Percentiles rank a stretch among this genome's conserved stretches.
phyloP scores from a whole-genome alignment of 331 rosid species.

The Dryas integrifolia region DNA sequence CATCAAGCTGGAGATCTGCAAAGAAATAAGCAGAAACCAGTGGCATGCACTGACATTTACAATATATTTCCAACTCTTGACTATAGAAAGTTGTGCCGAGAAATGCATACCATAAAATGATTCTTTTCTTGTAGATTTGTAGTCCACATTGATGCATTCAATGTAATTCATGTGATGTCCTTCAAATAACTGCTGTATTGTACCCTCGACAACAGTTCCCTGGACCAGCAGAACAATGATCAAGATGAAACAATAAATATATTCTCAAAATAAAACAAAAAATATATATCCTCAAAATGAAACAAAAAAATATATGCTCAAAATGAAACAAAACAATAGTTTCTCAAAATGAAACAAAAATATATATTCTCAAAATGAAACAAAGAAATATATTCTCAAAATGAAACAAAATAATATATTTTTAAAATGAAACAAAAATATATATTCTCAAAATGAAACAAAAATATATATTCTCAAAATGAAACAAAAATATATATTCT shows the following conservation, averaged over 20 bases:
- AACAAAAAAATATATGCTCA: slow-evolving; percentile 17
- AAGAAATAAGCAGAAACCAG: slow-evolving; percentile 10
- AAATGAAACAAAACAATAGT: too few species aligned
- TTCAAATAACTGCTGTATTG: slow-evolving; percentile 96
- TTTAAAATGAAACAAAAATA: too few species aligned
- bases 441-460: too few species aligned
- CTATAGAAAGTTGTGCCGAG: slow-evolving; percentile 2
- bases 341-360: background rate
- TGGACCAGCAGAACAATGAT: slow-evolving; percentile 27
- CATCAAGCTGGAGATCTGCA: slow-evolving; percentile 85
- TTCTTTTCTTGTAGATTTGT: slow-evolving; percentile 96
- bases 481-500: background rate
- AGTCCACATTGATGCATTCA: slow-evolving; percentile 97
- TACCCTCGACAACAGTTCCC: slow-evolving; percentile 99
- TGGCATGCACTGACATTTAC: slow-evolving; percentile 12
- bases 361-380: slow-evolving; percentile 7
- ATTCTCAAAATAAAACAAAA: background rate
- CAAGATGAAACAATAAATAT: background rate
- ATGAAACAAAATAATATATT: too few species aligned
- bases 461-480: too few species aligned
- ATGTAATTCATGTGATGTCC: slow-evolving; percentile 99
- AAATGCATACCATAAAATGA: slow-evolving; percentile 79
- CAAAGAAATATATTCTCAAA: slow-evolving; percentile 4
- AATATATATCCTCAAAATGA: slow-evolving; percentile 9
- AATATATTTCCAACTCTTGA: slow-evolving; percentile 15